Conservation (phyloP, 2,329 filamentous ascomycete genomes). For the Sordariomycetes sp. region DNA sequence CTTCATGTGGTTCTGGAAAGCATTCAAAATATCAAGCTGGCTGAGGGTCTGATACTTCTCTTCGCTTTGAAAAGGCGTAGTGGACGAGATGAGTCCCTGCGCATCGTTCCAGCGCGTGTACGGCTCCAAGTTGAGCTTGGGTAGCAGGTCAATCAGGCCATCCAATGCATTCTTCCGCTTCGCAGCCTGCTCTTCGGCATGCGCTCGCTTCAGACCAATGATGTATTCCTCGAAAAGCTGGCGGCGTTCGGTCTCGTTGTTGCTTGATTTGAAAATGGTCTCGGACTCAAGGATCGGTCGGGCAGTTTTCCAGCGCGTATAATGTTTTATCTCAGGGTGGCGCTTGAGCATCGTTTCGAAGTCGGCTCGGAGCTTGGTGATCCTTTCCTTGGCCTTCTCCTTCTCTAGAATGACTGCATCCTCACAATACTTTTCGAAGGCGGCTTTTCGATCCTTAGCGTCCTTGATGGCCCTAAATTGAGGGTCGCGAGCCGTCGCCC, state of each 20-base stretch:
- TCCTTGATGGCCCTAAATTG: constrained; percentile 92
- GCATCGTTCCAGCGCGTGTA: constrained; percentile 94
- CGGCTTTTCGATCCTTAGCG: constrained; percentile 78
- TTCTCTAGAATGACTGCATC: constrained; percentile 89
- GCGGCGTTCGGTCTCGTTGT: constrained; percentile 77
- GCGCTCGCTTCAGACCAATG: constrained; percentile 68
- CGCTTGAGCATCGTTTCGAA: constrained; percentile 94
- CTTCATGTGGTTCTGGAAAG: constrained; percentile 94
- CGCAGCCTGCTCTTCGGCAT: constrained; percentile 65
- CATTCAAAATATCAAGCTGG: constrained; percentile 82
- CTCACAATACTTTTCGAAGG: constrained; percentile 91
- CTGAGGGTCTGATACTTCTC: constrained; percentile 78
- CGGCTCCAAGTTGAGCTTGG: constrained; percentile 74
- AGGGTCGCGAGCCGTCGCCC: constrained; percentile 76
- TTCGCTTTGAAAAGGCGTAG: constrained; percentile 68
- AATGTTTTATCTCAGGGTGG: constrained; percentile 94
- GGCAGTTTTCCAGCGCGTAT: constrained; percentile 94
- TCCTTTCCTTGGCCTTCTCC: constrained; percentile 85
- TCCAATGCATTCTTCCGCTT: constrained; percentile 75
- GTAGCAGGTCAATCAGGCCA: constrained; percentile 69
- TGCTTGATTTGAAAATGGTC: constrained; percentile 88
- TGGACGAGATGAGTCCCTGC: constrained; percentile 69
- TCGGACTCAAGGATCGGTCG: constrained; percentile 90
- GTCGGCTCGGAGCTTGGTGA: constrained; percentile 84
- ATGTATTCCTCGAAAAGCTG: constrained; percentile 94